A percentile compares a stretch with the other conserved stretches of the same genome.
phyloP scores from a whole-genome alignment of 1,284 basidiomycete genomes.

The Irpex sp. region DNA sequence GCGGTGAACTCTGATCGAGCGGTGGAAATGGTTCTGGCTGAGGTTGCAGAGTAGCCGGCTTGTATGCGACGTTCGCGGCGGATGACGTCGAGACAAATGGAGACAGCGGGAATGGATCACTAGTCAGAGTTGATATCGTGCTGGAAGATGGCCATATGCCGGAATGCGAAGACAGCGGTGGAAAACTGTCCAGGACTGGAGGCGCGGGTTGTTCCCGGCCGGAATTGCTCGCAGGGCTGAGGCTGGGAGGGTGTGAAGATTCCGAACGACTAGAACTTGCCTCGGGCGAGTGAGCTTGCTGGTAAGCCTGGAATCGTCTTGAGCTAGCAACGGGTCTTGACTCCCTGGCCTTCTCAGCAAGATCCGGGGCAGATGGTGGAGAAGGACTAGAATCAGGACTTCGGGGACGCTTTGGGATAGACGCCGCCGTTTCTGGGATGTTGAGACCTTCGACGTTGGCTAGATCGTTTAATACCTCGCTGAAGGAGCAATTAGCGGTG shows the following conservation, averaged over 20 bases:
- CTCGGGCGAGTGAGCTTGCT: background rate
- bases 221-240: conserved; percentile 51
- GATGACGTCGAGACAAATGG: background rate
- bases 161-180: conserved; percentile 36
- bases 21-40: background rate
- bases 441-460: conserved; percentile 10
- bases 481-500: background rate
- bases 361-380: background rate
- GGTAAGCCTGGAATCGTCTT: conserved; percentile 4
- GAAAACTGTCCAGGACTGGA: conserved; percentile 36
- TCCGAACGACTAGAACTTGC: background rate
- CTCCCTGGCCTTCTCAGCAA: background rate
- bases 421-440: conserved; percentile 30
- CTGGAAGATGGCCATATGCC: conserved; percentile 9
- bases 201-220: background rate
- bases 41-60: background rate
- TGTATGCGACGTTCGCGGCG: background rate
- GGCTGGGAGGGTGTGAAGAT: conserved; percentile 42
- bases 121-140: background rate
- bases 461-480: conserved; percentile 8
- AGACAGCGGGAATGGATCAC: background rate
- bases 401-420: conserved; percentile 57
- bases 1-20: background rate
- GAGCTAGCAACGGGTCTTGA: conserved; percentile 10
- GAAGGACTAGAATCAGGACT: conserved; percentile 37